phyloP scores from a whole-genome alignment of 2,329 filamentous ascomycete genomes.

The Bipolaris victoriae region DNA sequence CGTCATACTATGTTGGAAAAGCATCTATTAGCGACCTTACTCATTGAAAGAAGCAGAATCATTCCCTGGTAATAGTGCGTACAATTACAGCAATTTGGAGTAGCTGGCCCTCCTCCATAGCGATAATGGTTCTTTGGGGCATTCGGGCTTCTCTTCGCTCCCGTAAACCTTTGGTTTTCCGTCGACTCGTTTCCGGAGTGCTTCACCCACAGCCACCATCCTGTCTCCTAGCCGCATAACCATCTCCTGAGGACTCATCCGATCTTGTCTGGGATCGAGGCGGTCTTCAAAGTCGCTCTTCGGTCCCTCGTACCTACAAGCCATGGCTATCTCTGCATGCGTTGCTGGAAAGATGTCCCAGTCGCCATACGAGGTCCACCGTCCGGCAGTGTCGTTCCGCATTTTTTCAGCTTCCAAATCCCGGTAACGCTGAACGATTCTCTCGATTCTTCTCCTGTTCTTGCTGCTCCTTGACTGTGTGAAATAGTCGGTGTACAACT shows the following conservation, averaged over 20 bases:
- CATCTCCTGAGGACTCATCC: conserved; percentile 6
- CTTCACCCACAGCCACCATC: neutral
- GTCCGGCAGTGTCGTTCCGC: neutral
- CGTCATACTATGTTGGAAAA: conserved; percentile 3
- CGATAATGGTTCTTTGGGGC: neutral
- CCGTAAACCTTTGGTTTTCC: neutral
- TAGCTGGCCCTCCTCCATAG: neutral
- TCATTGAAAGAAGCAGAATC: neutral
- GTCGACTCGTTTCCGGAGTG: neutral
- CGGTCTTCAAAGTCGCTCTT: neutral
- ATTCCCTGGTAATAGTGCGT: neutral
- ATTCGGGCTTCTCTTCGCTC: neutral
- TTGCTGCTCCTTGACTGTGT: conserved; percentile 3
- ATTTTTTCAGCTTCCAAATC: conserved; percentile 2
- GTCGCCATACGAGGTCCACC: conserved; percentile 8
- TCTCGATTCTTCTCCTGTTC: neutral
- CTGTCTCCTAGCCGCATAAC: neutral
- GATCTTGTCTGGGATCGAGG: neutral
- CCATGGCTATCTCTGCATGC: conserved; percentile 7
- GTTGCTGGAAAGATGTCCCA: conserved; percentile 4
- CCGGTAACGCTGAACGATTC: conserved; percentile 1
- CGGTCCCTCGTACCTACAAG: conserved; percentile 6
- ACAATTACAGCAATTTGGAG: neutral
- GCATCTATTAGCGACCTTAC: neutral
- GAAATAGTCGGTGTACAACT: conserved; percentile 15